Conservation (phyloP, 176 grass and related monocot species). For the Phoenix roebelenii region DNA sequence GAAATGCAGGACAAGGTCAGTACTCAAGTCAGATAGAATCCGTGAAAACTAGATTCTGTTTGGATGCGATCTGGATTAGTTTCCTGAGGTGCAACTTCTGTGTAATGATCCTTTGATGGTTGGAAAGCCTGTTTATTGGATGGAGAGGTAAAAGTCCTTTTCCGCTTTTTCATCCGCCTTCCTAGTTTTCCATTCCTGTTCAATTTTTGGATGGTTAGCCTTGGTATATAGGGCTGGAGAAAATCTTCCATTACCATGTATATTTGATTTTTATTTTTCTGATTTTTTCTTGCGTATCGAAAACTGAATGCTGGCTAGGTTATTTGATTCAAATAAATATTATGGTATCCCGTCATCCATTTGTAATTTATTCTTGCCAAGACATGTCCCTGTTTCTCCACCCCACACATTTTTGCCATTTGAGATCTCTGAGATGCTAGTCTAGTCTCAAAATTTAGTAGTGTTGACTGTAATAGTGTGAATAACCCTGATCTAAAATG, state of each 20-base stretch:
- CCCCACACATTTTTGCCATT: not conserved
- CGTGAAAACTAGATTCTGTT: not conserved
- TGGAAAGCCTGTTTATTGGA: not conserved
- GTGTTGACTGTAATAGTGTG: no score
- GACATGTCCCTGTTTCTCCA: not conserved
- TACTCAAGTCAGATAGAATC: not conserved
- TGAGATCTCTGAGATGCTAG: not conserved
- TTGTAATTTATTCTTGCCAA: not conserved
- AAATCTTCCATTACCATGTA: not conserved
- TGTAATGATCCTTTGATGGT: not conserved
- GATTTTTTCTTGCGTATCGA: not conserved
- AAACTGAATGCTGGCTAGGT: conserved; percentile 6
- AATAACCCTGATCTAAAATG: no score
- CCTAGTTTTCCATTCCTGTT: not conserved
- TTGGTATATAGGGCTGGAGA: conserved; percentile 1
- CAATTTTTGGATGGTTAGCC: not conserved
- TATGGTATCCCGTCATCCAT: not conserved
- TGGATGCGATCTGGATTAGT: not conserved
- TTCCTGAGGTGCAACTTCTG: not conserved
- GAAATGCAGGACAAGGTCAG: conserved; percentile 4
- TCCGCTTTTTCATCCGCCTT: not conserved
- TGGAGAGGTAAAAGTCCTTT: not conserved
- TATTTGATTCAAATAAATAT: not conserved
- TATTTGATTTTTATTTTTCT: not conserved
- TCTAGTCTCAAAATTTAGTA: not conserved